Conservation (phyloP, 805 yeast species). For the Ogataea parapolymorpha region DNA sequence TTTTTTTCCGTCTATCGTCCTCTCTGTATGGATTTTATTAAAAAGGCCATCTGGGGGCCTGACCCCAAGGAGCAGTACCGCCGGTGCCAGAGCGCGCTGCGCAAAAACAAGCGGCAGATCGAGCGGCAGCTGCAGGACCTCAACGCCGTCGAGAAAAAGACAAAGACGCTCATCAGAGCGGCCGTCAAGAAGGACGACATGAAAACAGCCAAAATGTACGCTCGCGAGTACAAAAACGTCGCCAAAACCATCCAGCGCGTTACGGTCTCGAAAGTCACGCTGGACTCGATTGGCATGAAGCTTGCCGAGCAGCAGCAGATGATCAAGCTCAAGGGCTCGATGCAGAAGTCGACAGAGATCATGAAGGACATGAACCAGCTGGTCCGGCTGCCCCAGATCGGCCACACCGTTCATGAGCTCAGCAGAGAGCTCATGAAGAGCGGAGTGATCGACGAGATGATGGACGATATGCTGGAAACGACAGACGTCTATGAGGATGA, state of each 20-base stretch:
- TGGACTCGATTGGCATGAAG: slow-evolving; percentile 83
- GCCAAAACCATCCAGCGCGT: slow-evolving; percentile 72
- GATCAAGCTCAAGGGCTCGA: slow-evolving; percentile 75
- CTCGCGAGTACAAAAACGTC: slow-evolving; percentile 72
- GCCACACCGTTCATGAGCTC: slow-evolving; percentile 78
- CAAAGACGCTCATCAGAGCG: slow-evolving; percentile 70
- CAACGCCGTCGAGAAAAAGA: slow-evolving; percentile 61
- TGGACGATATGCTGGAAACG: slow-evolving; percentile 80
- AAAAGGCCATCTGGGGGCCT: slow-evolving; percentile 92
- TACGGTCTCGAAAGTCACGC: slow-evolving; percentile 76
- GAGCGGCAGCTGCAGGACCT: slow-evolving; percentile 73
- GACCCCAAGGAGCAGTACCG: slow-evolving; percentile 89
- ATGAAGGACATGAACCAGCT: slow-evolving; percentile 87
- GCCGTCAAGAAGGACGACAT: slow-evolving; percentile 75
- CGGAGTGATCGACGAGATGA: slow-evolving; percentile 91
- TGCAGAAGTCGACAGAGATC: slow-evolving; percentile 71
- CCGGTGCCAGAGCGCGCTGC: slow-evolving; percentile 70
- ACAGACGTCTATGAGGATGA: slow-evolving; percentile 67
- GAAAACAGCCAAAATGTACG: slow-evolving; percentile 73
- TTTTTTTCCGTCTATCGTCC: neutral
- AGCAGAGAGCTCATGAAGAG: slow-evolving; percentile 83
- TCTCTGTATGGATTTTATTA: slow-evolving; percentile 71
- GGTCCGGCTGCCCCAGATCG: slow-evolving; percentile 74
- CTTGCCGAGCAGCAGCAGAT: slow-evolving; percentile 88
- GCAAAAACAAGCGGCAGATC: slow-evolving; percentile 80